Evolutionary conservation across 208 protist species (phyloP), one percentile per base, ranked within the genome.

Genomic region (Acanthamoeba lenticulata): DNA sequence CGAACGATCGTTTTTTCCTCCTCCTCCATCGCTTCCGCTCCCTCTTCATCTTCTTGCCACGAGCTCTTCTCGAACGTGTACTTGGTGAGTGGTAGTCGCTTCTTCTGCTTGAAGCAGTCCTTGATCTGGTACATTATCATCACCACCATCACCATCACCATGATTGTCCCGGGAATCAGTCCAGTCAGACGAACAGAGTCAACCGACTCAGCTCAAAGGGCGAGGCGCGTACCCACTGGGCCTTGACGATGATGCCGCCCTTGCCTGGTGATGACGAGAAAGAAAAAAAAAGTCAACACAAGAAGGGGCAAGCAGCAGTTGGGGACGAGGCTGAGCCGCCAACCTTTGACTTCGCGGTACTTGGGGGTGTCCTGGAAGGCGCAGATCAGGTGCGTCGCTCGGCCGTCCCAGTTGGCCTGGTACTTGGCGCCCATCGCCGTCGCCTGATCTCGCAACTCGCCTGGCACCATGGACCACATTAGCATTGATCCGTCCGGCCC

Each of bases 361-460:
- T 90, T 90, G 52, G 81, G 81, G 4, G 81, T 90, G 32, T 90
- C 81, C 34, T 55, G 81, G 81, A 90, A 90, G 1, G 81, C 49
- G 81, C 81, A 90, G 29, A 90, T 60, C 21, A 90, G 52, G 11
- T 90, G 81, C 6, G 81, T 90, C 19, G 81, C 81, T 2, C 24
- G 6, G 47, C 11, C 38, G 47, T 90, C 81, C 81, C 81, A 90
- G 34, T 90, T 90, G 44, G 11, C 13, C 52, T 90, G 49, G 34
- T 44, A 90, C 34, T 90, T 90, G 44, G 81, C 81, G 4, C 81
- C 81, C 81, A 90, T 90, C 11, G 27, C 38, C 34, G 38, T 44
- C 17, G 81, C 81, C 81, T 67, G n/a, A 21, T 79, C 69, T 19
- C 69, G 69, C 6, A 79, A 9, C 17, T 79, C 40, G 21, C 19